These are phyloP conservation scores for Exophiala sp. DNA, from an alignment of 2,329 filamentous ascomycete genomes.

Conservation along the genomic window DNA sequence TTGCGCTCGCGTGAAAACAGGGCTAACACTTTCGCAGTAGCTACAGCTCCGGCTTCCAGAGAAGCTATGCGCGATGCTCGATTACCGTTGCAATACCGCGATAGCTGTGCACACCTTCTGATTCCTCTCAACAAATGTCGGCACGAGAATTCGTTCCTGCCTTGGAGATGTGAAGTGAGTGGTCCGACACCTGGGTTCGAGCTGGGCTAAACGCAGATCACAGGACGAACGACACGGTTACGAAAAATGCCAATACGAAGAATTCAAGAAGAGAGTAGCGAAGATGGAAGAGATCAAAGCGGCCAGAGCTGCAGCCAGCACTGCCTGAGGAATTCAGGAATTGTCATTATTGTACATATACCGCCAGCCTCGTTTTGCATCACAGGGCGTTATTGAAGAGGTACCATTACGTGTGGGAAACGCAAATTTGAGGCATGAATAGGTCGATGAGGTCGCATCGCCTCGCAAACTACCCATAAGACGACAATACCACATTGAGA, in stretches of 20 bases:
- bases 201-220: background rate
- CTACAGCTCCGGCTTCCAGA: slow-evolving; percentile 59
- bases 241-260: slow-evolving; percentile 98
- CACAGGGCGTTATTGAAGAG: too few relatives aligned
- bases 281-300: slow-evolving; percentile 97
- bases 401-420: too few relatives aligned
- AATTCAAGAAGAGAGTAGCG: slow-evolving; percentile 96
- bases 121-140: slow-evolving; percentile 97
- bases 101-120: slow-evolving; percentile 90
- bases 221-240: slow-evolving; percentile 96
- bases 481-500: too few relatives aligned
- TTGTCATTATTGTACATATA: too few relatives aligned
- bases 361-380: too few relatives aligned
- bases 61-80: slow-evolving; percentile 91
- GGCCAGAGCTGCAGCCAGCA: slow-evolving; percentile 52
- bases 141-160: slow-evolving; percentile 84
- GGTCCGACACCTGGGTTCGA: background rate
- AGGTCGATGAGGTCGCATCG: too few relatives aligned
- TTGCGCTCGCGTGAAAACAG: background rate
- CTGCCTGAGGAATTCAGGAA: too few relatives aligned
- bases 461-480: too few relatives aligned
- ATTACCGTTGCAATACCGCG: slow-evolving; percentile 85
- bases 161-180: slow-evolving; percentile 95
- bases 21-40: slow-evolving; percentile 11
- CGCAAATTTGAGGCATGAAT: too few relatives aligned